Evolutionary conservation across 495 filamentous ascomycete genomes (phyloP).

Genomic region (Hypoxylon rickii): DNA sequence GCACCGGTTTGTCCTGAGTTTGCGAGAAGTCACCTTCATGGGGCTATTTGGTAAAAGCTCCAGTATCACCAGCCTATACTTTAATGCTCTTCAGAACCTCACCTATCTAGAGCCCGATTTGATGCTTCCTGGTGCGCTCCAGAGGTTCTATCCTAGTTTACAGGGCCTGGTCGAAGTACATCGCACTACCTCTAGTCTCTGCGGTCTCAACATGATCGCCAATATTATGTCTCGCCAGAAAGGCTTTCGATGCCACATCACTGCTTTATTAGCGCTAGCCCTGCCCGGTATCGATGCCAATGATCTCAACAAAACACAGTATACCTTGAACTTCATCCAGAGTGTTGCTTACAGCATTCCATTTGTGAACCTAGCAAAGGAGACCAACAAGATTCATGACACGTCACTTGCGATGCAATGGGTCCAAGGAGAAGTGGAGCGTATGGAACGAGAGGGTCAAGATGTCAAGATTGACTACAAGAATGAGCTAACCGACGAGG

Average conservation of each 20-base stretch:
- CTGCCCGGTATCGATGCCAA: conserved; percentile 97
- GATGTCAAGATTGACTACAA: conserved; percentile 85
- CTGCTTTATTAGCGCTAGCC: conserved; percentile 85
- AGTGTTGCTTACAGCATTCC: conserved; percentile 93
- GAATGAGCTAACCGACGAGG: conserved; percentile 77
- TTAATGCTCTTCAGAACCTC: conserved; percentile 85
- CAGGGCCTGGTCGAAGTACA: conserved; percentile 98
- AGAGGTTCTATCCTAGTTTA: conserved; percentile 94
- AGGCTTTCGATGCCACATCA: conserved; percentile 93
- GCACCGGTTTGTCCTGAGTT: conserved; percentile 84
- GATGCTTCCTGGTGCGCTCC: conserved; percentile 90
- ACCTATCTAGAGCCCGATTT: conserved; percentile 89
- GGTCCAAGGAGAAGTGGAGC: conserved; percentile 90
- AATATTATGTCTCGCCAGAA: conserved; percentile 88
- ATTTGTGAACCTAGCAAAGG: conserved; percentile 78
- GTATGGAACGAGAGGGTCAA: conserved; percentile 87
- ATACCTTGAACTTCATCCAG: conserved; percentile 93
- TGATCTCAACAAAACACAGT: conserved; percentile 93
- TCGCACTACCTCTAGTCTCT: conserved; percentile 89
- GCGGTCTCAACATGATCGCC: conserved; percentile 85
- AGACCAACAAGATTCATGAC: conserved; percentile 68
- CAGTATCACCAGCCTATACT: conserved; percentile 85
- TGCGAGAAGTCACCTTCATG: conserved; percentile 96
- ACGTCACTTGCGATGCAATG: conserved; percentile 86
- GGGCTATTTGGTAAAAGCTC: conserved; percentile 95